Evolutionary conservation across 1,139 yeast species (phyloP), one percentile per base, ranked within the genome.

Genomic region (Meyerozyma athensensis): DNA sequence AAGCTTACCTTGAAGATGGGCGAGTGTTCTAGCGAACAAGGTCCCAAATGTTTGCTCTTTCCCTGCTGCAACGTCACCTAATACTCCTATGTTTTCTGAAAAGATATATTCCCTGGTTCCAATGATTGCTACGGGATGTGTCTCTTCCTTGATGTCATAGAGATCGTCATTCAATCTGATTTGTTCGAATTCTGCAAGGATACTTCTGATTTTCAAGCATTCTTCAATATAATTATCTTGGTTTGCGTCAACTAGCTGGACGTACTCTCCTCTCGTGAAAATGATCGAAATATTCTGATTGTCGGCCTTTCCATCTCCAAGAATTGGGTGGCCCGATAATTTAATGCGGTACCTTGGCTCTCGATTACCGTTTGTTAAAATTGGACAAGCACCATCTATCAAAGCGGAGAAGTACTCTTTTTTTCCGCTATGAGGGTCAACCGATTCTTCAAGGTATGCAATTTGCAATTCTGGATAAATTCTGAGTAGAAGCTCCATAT

Each of bases 11-110:
- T 79, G 79, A 41, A 74, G 68, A 43, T 72, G 74, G 3, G 79
- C 78, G 36, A 74, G 58, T 0, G 80, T 74, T 51, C 80, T 58
- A 0, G 79, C 77, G 56, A 72, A 74, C 35, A 74, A 57, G 0
- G 79, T 74, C 7, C 79, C 79, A 55, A 74, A 74, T 1, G 79
- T 74, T 54, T 74, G 79, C 46, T 74, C 80, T 42, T 74, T 74
- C 4, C 78, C 79, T 7, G 79, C 79, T 0, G 80, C 79, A 35
- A 74, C 68, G 50, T 74, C 80, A 6, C 79, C 79, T 30, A 74
- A 53, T 17, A 74, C 65, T 3, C 80, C 79, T 38, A 71, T 65
- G 46, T 74, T 74, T 46, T 74, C 79, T 0, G 78, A 72, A 42
- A 74, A 74, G 10, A 74, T 72, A 43, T 74, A 74, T 43, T 74